These are phyloP conservation scores for Leptographium lundbergii DNA, from an alignment of 2,329 filamentous ascomycete species.

Conservation along the genomic window DNA sequence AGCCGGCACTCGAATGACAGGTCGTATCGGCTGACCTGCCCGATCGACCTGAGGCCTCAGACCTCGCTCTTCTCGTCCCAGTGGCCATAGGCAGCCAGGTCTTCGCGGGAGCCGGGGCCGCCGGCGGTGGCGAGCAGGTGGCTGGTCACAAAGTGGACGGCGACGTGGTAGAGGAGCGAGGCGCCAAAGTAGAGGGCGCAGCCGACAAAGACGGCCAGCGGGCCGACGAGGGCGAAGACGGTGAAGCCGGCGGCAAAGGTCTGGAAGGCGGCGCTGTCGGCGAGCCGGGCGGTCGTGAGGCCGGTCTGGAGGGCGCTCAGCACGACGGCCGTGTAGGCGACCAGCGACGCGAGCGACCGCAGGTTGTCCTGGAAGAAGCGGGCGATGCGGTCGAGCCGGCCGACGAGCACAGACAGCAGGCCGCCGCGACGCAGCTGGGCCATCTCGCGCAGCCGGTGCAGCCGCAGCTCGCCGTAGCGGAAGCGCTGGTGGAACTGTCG, in stretches of 20 bases:
- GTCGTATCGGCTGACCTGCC: too few relatives aligned
- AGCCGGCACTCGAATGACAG: too few relatives aligned
- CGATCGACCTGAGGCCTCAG: too few relatives aligned
- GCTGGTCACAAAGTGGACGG: conserved; percentile 8
- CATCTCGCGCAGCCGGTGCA: conserved; percentile 25
- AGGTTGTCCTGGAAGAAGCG: conserved; percentile 30
- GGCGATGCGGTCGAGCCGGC: conserved; percentile 20
- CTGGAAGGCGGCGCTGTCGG: conserved; percentile 25
- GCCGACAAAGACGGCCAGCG: conserved; percentile 16
- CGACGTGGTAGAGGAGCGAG: conserved; percentile 9
- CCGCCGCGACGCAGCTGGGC: conserved; percentile 19
- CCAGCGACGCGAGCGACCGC: conserved; percentile 23
- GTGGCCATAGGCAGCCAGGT: conserved; percentile 4
- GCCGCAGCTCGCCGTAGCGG: conserved; percentile 27
- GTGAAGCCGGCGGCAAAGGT: conserved; percentile 32
- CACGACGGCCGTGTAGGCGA: conserved; percentile 30
- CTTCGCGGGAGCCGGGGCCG: neutral
- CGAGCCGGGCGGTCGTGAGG: conserved; percentile 22
- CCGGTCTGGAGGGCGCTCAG: conserved; percentile 38
- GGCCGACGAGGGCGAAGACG: conserved; percentile 32
- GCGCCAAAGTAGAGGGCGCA: conserved; percentile 11
- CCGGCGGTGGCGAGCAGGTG: neutral
- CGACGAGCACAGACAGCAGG: conserved; percentile 13
- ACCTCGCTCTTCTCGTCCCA: conserved; percentile 11
- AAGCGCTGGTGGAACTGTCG: conserved; percentile 23